A percentile compares a stretch with the other conserved stretches of the same genome.
Conservation (phyloP, 805 yeast genomes). For the Starmerella vaccinii region DNA sequence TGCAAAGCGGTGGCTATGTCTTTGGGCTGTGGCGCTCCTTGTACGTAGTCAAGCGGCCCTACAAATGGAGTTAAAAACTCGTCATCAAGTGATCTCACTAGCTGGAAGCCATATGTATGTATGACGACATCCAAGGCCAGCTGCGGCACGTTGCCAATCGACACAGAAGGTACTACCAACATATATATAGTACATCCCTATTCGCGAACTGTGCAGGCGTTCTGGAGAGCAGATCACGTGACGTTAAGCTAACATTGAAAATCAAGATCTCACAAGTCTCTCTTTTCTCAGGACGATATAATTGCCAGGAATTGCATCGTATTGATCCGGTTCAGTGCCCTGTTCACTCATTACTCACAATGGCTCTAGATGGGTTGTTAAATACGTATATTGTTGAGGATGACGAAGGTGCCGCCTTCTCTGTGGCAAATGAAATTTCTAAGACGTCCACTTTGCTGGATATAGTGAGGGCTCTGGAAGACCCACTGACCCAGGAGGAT, state of each 20-base stretch:
- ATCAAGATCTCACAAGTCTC: background rate
- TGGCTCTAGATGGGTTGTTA: slow-evolving; percentile 22
- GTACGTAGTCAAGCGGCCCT: slow-evolving; percentile 56
- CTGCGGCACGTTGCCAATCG: slow-evolving; percentile 88
- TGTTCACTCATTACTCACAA: background rate
- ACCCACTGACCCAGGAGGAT: slow-evolving; percentile 50
- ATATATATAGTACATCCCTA: too few species aligned
- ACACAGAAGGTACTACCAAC: slow-evolving; percentile 61
- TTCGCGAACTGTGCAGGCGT: too few species aligned
- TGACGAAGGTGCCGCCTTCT: slow-evolving; percentile 1
- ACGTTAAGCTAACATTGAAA: background rate
- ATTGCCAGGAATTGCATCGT: background rate
- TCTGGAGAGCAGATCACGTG: too few species aligned
- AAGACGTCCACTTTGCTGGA: slow-evolving; percentile 11
- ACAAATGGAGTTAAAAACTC: slow-evolving; percentile 66
- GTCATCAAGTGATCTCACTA: slow-evolving; percentile 50
- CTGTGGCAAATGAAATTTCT: slow-evolving; percentile 9
- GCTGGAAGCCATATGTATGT: slow-evolving; percentile 46
- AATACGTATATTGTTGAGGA: slow-evolving; percentile 25
- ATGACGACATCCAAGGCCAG: slow-evolving; percentile 62
- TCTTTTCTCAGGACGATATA: background rate
- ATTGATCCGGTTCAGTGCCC: background rate
- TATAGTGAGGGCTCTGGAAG: slow-evolving; percentile 51
- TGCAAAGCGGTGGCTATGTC: slow-evolving; percentile 57
- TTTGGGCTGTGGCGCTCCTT: slow-evolving; percentile 20